Evolutionary conservation across 495 filamentous ascomycete genomes (phyloP).

Genomic region (Podospora pseudoanserina): DNA sequence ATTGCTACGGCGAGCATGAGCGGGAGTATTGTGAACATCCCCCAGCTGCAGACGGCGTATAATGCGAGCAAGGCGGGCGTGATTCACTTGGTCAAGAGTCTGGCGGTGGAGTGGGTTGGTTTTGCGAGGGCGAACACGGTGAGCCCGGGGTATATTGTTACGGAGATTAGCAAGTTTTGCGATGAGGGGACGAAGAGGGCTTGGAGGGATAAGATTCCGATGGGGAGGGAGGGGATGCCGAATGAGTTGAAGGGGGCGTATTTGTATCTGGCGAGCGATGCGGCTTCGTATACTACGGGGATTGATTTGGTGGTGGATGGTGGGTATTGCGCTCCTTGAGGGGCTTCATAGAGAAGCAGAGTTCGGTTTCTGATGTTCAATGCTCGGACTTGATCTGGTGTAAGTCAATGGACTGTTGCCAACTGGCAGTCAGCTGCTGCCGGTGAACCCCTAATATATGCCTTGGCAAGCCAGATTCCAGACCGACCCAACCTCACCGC

Average conservation of each 20-base stretch:
- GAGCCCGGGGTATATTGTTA: conserved; percentile 84
- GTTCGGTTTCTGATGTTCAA: conserved; percentile 10
- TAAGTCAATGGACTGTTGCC: background rate
- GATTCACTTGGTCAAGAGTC: conserved; percentile 76
- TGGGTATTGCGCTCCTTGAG: conserved; percentile 47
- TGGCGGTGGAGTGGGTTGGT: conserved; percentile 83
- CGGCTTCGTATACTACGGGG: conserved; percentile 80
- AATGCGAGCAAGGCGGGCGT: conserved; percentile 85
- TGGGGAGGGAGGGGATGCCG: conserved; percentile 73
- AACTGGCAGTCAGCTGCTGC: background rate
- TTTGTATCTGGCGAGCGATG: conserved; percentile 83
- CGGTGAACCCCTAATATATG: background rate
- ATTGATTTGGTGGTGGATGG: conserved; percentile 75
- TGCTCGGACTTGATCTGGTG: background rate
- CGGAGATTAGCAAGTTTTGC: conserved; percentile 75
- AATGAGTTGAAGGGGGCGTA: conserved; percentile 85
- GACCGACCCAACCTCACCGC: background rate
- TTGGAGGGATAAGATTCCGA: conserved; percentile 78
- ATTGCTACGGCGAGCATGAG: conserved; percentile 78
- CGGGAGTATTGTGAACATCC: conserved; percentile 83
- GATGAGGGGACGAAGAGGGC: conserved; percentile 65
- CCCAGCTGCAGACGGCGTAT: conserved; percentile 81
- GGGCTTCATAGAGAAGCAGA: too few relatives aligned
- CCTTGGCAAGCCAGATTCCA: background rate
- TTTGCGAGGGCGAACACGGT: conserved; percentile 81